phyloP scores from a whole-genome alignment of 2,329 filamentous ascomycete genomes.

The Fusarium oligoseptatum region DNA sequence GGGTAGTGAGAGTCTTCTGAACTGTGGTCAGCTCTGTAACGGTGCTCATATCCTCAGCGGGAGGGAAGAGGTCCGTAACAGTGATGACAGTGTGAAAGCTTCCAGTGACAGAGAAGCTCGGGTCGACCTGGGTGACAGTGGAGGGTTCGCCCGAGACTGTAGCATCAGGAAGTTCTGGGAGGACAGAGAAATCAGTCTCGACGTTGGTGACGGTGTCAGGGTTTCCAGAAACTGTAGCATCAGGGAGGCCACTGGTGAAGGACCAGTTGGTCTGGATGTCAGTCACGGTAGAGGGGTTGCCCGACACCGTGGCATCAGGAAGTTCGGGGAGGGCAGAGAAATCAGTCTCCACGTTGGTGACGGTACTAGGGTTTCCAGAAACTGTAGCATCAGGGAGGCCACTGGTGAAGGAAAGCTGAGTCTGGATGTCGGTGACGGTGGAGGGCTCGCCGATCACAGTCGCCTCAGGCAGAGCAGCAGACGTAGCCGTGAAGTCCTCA shows the following conservation, averaged over 20 bases:
- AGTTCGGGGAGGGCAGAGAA: slow-evolving; percentile 35
- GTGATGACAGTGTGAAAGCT: slow-evolving; percentile 45
- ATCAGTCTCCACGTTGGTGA: slow-evolving; percentile 43
- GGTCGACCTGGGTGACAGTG: slow-evolving; percentile 47
- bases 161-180: slow-evolving; percentile 32
- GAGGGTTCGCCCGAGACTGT: slow-evolving; percentile 45
- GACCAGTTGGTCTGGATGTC: slow-evolving; percentile 45
- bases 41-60: slow-evolving; percentile 36
- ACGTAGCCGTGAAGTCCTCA: slow-evolving; percentile 25
- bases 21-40: slow-evolving; percentile 46
- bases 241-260: slow-evolving; percentile 44
- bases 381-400: slow-evolving; percentile 51
- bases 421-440: slow-evolving; percentile 50
- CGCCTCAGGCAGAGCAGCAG: slow-evolving; percentile 37
- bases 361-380: slow-evolving; percentile 49
- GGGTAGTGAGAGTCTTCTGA: slow-evolving; percentile 44
- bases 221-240: slow-evolving; percentile 42
- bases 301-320: slow-evolving; percentile 42
- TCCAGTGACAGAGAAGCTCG: slow-evolving; percentile 34
- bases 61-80: slow-evolving; percentile 49
- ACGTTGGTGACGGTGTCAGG: slow-evolving; percentile 49
- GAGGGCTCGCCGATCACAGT: slow-evolving; percentile 48
- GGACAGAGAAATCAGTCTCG: slow-evolving; percentile 34
- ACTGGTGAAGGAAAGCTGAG: slow-evolving; percentile 46
- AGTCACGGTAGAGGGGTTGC: slow-evolving; percentile 48